Evolutionary conservation across 805 yeast species (phyloP), one percentile per base, ranked within the genome.

Genomic region (Pichia californica): DNA sequence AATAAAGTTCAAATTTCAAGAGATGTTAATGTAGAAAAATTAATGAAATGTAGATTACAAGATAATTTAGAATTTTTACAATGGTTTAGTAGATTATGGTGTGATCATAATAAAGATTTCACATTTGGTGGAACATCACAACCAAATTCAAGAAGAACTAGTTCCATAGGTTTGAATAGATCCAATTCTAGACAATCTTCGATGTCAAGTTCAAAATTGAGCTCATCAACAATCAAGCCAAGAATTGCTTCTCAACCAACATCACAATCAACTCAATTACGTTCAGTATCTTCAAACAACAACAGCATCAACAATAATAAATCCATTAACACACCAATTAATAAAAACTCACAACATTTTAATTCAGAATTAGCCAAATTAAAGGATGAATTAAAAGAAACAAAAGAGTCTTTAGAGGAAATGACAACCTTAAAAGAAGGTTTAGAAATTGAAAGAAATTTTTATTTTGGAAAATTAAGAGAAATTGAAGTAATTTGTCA

Each of bases 21-120:
- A 54, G 72, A 76, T 15, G 77, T 93, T 26, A 89, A 88, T 25
- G 93, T 88, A 25, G 95, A 87, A 46, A 73, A 74, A 49, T 71
- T 93, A 47, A 77, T 85, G 60, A 87, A 86, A 63, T 93, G 97
- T 67, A 73, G 85, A 56, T 76, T 93, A 53, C 99, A 93, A 62
- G 98, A 91, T 58, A 93, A 93, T 62, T 72, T 93, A 55, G 98
- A 89, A 66, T 84, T 93, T 55, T 67, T 89, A 50, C 99, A 93
- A 66, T 93, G 96, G 96, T 71, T 88, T 56, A 81, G 85, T 57
- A 75, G 74, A 55, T 81, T 70, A 55, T 91, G 98, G 97, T 70
- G 72, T 49, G 91, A 84, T 41, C 21, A 38, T 8, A 41, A 41
- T 28, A 45, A 40, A 27, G 44, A 43, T 7, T 43, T 43, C 4